Percentiles rank a stretch among this genome's conserved stretches.
Conservation (phyloP, 352 stramenopile species). For the Pythium aquatile region DNA sequence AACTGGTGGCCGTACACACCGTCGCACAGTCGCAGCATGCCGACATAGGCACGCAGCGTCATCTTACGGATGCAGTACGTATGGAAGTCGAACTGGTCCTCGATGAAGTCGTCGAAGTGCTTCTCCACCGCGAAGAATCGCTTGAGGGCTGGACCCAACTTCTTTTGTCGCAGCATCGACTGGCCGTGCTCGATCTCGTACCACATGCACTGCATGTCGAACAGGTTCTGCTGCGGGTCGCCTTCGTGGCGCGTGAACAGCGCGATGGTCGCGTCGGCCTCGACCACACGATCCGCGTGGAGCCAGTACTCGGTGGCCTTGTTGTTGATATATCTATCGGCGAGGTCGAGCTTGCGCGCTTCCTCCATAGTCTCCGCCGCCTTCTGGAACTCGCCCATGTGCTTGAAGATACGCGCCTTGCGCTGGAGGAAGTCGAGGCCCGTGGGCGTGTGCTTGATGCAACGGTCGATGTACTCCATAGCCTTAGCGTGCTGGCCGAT, state of each 20-base stretch:
- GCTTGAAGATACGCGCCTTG: conserved; percentile 93
- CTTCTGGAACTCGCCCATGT: conserved; percentile 87
- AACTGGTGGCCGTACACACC: conserved; percentile 88
- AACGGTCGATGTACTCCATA: conserved; percentile 90
- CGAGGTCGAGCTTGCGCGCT: conserved; percentile 93
- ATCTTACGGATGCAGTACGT: conserved; percentile 98
- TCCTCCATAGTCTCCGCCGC: conserved; percentile 92
- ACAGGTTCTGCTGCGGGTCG: conserved; percentile 96
- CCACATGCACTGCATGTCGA: conserved; percentile 99
- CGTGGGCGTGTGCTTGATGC: conserved; percentile 90
- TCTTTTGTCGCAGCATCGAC: conserved; percentile 57
- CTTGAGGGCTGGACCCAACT: conserved; percentile 90
- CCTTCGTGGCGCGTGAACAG: conserved; percentile 97
- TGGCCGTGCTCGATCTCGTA: conserved; percentile 93
- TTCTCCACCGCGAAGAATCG: conserved; percentile 95
- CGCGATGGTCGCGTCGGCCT: conserved; percentile 93
- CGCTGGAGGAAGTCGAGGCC: conserved; percentile 94
- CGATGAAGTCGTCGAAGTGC: conserved; percentile 97
- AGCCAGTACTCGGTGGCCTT: conserved; percentile 98
- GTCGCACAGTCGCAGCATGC: conserved; percentile 94
- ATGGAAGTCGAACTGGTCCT: conserved; percentile 99
- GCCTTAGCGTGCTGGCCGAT: conserved; percentile 84
- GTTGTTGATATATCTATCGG: conserved; percentile 99
- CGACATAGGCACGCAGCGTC: conserved; percentile 95
- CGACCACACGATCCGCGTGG: conserved; percentile 88